Conservation (phyloP, 1,284 basidiomycete species). For the Moesziomyces parantarcticus region DNA sequence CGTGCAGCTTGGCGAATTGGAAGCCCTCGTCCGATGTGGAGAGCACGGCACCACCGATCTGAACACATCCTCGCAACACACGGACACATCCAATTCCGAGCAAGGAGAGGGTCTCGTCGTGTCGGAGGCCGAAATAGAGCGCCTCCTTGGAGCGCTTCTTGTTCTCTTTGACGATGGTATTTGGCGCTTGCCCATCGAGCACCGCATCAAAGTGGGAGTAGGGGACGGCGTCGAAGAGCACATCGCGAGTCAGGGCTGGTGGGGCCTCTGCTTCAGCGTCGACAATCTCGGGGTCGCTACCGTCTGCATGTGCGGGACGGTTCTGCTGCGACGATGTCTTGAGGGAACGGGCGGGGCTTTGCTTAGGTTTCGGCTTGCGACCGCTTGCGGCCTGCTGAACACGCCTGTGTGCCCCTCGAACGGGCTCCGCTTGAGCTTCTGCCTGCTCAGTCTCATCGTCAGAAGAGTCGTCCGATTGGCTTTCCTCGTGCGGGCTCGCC, state of each 20-base stretch:
- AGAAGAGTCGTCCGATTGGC: constrained; percentile 14
- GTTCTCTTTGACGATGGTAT: constrained; percentile 18
- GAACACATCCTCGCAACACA: constrained; percentile 27
- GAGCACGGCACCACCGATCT: constrained; percentile 34
- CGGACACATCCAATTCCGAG: constrained; percentile 31
- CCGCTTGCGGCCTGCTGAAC: constrained; percentile 4
- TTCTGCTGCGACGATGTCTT: too few relatives aligned
- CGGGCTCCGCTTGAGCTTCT: background rate
- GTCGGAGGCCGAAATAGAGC: constrained; percentile 26
- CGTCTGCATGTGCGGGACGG: background rate
- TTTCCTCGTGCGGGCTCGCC: background rate
- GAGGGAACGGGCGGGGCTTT: too few relatives aligned
- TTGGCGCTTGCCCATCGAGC: constrained; percentile 7
- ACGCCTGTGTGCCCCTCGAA: background rate
- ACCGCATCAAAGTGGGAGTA: constrained; percentile 30
- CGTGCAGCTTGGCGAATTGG: constrained; percentile 23
- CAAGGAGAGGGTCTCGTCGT: constrained; percentile 29
- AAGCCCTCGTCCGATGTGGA: constrained; percentile 13
- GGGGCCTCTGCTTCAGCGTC: background rate
- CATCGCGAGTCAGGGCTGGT: constrained; percentile 8
- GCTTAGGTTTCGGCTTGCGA: background rate
- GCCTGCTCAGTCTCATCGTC: constrained; percentile 15
- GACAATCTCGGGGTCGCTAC: background rate
- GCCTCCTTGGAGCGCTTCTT: constrained; percentile 32
- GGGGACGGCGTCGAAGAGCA: constrained; percentile 28